Percentiles rank a stretch among this genome's conserved stretches.
phyloP scores from a whole-genome alignment of 805 yeast species.

The Zygosaccharomyces lentus region DNA sequence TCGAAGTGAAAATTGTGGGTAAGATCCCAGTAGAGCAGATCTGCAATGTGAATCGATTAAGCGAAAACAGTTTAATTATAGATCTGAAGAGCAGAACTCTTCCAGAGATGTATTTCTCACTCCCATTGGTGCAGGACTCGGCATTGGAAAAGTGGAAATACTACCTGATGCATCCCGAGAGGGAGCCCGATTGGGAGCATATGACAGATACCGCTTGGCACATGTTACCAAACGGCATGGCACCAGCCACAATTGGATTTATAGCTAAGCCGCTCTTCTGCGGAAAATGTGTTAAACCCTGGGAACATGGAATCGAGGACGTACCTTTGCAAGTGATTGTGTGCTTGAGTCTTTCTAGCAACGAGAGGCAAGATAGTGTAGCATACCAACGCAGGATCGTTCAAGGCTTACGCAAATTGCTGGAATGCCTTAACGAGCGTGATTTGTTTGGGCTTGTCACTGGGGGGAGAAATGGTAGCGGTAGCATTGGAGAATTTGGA shows the following conservation, averaged over 20 bases:
- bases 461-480: conserved; percentile 43
- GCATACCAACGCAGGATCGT: conserved; percentile 32
- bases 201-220: conserved; percentile 51
- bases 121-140: conserved; percentile 27
- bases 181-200: conserved; percentile 35
- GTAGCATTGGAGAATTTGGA: conserved; percentile 35
- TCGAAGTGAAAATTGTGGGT: conserved; percentile 37
- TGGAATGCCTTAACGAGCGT: conserved; percentile 31
- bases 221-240: conserved; percentile 33
- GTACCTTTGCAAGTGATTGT: conserved; percentile 42
- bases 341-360: conserved; percentile 36
- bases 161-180: conserved; percentile 20
- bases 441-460: conserved; percentile 48
- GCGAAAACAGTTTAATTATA: conserved; percentile 31
- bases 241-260: conserved; percentile 39
- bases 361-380: conserved; percentile 15
- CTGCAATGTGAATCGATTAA: conserved; percentile 31
- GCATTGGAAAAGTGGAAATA: conserved; percentile 43
- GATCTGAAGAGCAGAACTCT: conserved; percentile 40
- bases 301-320: conserved; percentile 15
- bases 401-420: conserved; percentile 25
- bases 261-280: conserved; percentile 37
- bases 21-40: conserved; percentile 37
- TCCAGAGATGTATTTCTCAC: conserved; percentile 42
- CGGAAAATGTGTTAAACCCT: conserved; percentile 37